Evolutionary conservation across 2,329 filamentous ascomycete species (phyloP).

Genomic region (Lecanicillium sp.): DNA sequence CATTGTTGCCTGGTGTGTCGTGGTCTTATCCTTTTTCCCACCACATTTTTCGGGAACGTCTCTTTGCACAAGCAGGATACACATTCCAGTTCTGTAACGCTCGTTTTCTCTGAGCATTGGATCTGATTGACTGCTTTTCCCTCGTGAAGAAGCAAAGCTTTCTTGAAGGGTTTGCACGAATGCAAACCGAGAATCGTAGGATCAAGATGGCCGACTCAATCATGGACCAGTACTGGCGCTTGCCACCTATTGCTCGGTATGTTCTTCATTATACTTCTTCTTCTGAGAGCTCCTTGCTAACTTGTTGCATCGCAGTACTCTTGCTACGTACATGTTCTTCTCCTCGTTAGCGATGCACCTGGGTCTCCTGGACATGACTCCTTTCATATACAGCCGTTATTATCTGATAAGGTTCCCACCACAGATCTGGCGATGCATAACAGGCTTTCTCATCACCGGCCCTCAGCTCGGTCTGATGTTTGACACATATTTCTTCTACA

Average conservation of each 20-base stretch:
- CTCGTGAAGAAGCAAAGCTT: conserved; percentile 2
- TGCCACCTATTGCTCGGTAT: conserved; percentile 31
- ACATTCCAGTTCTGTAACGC: conserved; percentile 10
- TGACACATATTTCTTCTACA: conserved; percentile 70
- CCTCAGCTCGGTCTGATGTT: conserved; percentile 47
- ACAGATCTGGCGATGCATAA: conserved; percentile 33
- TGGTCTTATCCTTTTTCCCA: conserved; percentile 7
- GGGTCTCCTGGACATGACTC: conserved; percentile 38
- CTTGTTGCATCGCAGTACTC: conserved; percentile 4
- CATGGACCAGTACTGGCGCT: conserved; percentile 27
- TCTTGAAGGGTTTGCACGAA: background rate
- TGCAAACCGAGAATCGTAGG: conserved; percentile 7
- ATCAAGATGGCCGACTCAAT: conserved; percentile 11
- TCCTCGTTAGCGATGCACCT: conserved; percentile 53
- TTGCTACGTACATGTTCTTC: conserved; percentile 15
- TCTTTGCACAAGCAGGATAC: too few species aligned
- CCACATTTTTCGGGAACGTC: conserved; percentile 10
- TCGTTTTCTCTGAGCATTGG: conserved; percentile 9
- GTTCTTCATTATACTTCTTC: background rate
- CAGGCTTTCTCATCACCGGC: conserved; percentile 33
- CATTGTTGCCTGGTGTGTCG: conserved; percentile 10
- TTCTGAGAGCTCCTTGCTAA: conserved; percentile 7
- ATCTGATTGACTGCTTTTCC: too few species aligned
- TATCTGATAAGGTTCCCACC: conserved; percentile 43
- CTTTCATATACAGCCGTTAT: conserved; percentile 43